Evolutionary conservation across 345 rosid genomes (phyloP), one percentile per base, ranked within the genome.

Genomic region (Hypericum perforatum): DNA sequence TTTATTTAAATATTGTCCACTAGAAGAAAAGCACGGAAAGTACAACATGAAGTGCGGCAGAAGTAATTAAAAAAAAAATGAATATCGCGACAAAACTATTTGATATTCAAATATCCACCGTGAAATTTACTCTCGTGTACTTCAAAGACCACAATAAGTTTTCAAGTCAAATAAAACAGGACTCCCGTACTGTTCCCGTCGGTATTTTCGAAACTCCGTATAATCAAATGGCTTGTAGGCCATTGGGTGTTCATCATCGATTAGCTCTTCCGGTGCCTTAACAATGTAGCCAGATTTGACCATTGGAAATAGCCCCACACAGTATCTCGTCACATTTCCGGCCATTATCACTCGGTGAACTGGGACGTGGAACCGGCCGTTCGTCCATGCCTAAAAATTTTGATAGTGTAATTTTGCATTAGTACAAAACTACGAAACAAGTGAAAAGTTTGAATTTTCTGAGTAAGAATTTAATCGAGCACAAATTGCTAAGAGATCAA

Each of bases 241-340:
- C 46, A 57, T 22, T 0, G 62, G 62, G 40, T 57, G 62, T 2
- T 51, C 46, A 14, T 56, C 46, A 44, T 63, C 57, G 5, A 63
- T 51, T 7, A 57, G 13, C 29, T 51, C 67, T 56, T 49, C 62
- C 0, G 55, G 29, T 0, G 49, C 16, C 13, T 46, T 13, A 4
- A 46, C 16, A 3, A 46, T 46, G 13, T 46, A 46, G 7, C 49
- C 49, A 46, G 49, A 16, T 46, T 12, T 46, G 0, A 29, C 22
- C 0, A 46, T 12, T 46, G 76, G 42, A 62, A 72, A 63, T n/a
- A 61, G 12, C 12, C 59, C 72, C 0, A 54, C 10, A 0, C 72
- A 55, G 60, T 60, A 60, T 38, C 67, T 64, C 6, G 46, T 37
- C 5, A 22, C 41, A 9, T 62, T 62, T 46, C 49, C 66, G 14